Conservation (phyloP, 1,284 basidiomycete species). For the Golubevia pallescens region DNA sequence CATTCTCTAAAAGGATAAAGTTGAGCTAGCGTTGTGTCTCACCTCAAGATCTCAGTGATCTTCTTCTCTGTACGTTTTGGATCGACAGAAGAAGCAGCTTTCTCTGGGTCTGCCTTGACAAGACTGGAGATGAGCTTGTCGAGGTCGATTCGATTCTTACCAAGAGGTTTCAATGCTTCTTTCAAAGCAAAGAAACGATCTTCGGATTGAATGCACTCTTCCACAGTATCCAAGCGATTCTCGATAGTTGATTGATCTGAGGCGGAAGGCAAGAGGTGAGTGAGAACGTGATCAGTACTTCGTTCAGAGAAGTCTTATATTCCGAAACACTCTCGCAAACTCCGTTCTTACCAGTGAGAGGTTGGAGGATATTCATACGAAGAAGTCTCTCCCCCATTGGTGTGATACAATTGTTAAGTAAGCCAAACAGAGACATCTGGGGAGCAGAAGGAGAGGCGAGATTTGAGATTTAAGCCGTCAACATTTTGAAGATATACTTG, state of each 20-base stretch:
- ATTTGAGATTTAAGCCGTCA: too few relatives aligned
- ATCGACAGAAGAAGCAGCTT: slow-evolving; percentile 10
- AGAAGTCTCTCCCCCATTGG: slow-evolving; percentile 83
- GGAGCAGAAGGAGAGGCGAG: too few relatives aligned
- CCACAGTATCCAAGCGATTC: slow-evolving; percentile 80
- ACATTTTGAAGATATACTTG: too few relatives aligned
- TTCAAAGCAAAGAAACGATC: slow-evolving; percentile 75
- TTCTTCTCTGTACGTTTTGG: slow-evolving; percentile 73
- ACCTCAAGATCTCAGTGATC: slow-evolving; percentile 74
- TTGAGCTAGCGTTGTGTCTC: slow-evolving; percentile 41
- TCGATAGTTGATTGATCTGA: slow-evolving; percentile 74
- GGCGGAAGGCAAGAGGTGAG: too few relatives aligned
- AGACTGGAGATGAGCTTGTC: slow-evolving; percentile 75
- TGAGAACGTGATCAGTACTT: too few relatives aligned
- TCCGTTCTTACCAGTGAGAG: slow-evolving; percentile 80
- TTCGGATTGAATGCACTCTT: slow-evolving; percentile 79
- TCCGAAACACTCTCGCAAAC: too few relatives aligned
- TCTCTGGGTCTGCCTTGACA: slow-evolving; percentile 17
- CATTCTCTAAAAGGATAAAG: too few relatives aligned
- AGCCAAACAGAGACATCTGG: slow-evolving; percentile 40
- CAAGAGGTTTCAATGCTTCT: slow-evolving; percentile 73
- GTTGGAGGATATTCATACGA: slow-evolving; percentile 81
- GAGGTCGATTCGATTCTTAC: slow-evolving; percentile 74
- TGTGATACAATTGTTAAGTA: slow-evolving; percentile 80
- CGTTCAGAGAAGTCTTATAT: too few relatives aligned